A percentile compares a stretch with the other conserved stretches of the same genome.
phyloP scores from a whole-genome alignment of 1,284 basidiomycete species.

The Inonotus hispidus region DNA sequence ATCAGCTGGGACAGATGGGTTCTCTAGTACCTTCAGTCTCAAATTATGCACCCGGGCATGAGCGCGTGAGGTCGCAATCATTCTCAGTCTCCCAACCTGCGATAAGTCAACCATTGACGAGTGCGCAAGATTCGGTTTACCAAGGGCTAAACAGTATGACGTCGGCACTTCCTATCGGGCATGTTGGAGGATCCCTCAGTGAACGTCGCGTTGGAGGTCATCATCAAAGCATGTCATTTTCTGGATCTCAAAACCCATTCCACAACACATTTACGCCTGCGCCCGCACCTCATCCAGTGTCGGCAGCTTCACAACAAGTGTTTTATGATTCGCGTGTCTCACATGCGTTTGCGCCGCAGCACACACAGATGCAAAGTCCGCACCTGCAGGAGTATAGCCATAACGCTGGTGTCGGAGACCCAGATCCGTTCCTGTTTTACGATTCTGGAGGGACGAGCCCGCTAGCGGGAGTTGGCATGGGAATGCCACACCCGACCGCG shows the following conservation, averaged over 20 bases:
- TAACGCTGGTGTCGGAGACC: neutral
- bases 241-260: neutral
- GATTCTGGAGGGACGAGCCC: neutral
- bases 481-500: neutral
- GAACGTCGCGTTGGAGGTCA: neutral
- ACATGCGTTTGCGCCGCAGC: neutral
- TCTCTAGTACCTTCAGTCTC: neutral
- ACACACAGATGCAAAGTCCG: neutral
- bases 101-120: neutral
- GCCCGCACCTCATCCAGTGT: neutral
- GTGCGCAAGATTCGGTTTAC: neutral
- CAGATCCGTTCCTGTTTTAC: conserved; percentile 1
- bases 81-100: conserved; percentile 4
- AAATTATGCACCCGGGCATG: conserved; percentile 7
- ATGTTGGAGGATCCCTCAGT: neutral
- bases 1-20: neutral
- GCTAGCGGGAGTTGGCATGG: neutral
- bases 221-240: neutral
- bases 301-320: neutral
- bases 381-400: neutral
- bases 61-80: conserved; percentile 10
- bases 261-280: neutral
- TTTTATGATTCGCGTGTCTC: conserved; percentile 6
- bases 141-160: neutral
- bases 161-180: neutral